Conservation (phyloP, 2,329 filamentous ascomycete species). For the Pestalotiopsis sp. region DNA sequence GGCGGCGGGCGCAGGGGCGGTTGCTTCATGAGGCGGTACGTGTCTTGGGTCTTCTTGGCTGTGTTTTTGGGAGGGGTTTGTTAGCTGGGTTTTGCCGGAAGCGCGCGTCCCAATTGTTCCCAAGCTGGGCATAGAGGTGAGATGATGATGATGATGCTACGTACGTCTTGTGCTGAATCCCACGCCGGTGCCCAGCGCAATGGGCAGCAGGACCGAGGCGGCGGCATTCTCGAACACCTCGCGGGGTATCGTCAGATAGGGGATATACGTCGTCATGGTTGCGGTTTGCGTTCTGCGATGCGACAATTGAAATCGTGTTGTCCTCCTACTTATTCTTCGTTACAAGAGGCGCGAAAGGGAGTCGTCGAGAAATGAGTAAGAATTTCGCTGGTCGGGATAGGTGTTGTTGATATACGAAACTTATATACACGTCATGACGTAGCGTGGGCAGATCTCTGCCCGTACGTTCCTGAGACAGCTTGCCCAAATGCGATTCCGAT, state of each 20-base stretch:
- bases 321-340: not conserved
- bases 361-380: not conserved
- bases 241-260: slow-evolving; percentile 72
- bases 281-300: not conserved
- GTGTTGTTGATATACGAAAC: slow-evolving; percentile 2
- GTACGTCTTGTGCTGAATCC: slow-evolving; percentile 70
- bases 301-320: not conserved
- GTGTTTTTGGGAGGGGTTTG: slow-evolving; percentile 29
- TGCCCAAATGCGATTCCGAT: not conserved
- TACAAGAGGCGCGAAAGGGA: too few relatives aligned
- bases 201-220: slow-evolving; percentile 74
- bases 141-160: slow-evolving; percentile 30
- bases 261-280: slow-evolving; percentile 75
- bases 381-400: not conserved
- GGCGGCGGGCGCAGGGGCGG: slow-evolving; percentile 64
- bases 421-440: slow-evolving; percentile 1
- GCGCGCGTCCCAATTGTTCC: not conserved
- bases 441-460: not conserved
- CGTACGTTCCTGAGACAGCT: slow-evolving; percentile 1
- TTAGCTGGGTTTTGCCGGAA: slow-evolving; percentile 2
- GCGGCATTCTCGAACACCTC: slow-evolving; percentile 73
- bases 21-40: slow-evolving; percentile 69
- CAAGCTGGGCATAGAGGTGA: slow-evolving; percentile 4
- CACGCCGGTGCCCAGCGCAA: slow-evolving; percentile 72
- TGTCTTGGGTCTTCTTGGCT: slow-evolving; percentile 62